phyloP scores from a whole-genome alignment of 202 grass and related monocot species.

The Thinopyrum obtusiflorum region DNA sequence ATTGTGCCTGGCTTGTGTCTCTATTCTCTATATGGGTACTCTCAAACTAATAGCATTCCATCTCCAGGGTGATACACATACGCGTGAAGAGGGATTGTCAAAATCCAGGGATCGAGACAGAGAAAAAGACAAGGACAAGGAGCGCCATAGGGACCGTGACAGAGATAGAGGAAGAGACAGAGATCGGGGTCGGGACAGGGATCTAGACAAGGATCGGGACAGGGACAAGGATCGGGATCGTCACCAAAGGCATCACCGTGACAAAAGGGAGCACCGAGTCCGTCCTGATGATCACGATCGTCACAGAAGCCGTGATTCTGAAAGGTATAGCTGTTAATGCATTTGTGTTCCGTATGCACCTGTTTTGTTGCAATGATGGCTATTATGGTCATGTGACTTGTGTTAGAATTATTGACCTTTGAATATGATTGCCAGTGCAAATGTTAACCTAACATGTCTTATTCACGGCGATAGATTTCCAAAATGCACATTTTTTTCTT shows the following conservation, averaged over 20 bases:
- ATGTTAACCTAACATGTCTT: slow-evolving; percentile 21
- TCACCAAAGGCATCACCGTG: slow-evolving; percentile 41
- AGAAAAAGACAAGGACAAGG: slow-evolving; percentile 69
- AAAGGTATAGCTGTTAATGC: slow-evolving; percentile 31
- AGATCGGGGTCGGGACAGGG: slow-evolving; percentile 23
- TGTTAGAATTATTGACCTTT: background rate
- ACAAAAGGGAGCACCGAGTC: slow-evolving; percentile 41
- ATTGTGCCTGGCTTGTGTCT: background rate
- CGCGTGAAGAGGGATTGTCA: slow-evolving; percentile 53
- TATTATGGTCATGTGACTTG: background rate
- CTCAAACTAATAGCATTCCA: background rate
- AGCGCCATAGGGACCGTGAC: slow-evolving; percentile 58
- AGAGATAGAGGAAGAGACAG: slow-evolving; percentile 42
- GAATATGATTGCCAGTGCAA: background rate
- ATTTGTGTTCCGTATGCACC: background rate
- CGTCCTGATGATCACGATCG: slow-evolving; percentile 61
- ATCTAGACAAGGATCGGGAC: slow-evolving; percentile 25
- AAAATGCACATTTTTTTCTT: background rate
- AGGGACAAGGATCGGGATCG: slow-evolving; percentile 39
- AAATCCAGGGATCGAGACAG: slow-evolving; percentile 72
- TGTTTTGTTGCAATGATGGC: background rate
- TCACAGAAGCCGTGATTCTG: slow-evolving; percentile 53
- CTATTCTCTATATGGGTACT: background rate
- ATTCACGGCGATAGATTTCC: background rate
- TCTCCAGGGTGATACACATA: slow-evolving; percentile 47